Evolutionary conservation across 129 eudicot species (phyloP).

Genomic region (Flaveria trinervia): DNA sequence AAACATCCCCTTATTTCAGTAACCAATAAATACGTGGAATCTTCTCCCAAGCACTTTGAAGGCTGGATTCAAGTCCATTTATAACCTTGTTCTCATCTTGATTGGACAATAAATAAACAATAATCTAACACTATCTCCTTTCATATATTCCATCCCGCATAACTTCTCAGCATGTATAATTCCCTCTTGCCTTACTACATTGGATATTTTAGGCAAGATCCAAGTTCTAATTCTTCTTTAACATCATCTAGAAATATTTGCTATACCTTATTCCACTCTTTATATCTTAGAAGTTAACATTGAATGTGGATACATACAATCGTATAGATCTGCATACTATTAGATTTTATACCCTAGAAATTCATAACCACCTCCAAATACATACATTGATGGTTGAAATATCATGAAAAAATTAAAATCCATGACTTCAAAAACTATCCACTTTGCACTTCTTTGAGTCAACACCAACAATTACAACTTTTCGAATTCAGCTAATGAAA

Average conservation of each 20-base stretch:
- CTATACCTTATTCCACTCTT: slow-evolving; percentile 13
- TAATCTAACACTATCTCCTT: slow-evolving; percentile 3
- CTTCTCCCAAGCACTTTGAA: slow-evolving; percentile 23
- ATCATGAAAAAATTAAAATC: slow-evolving; percentile 8
- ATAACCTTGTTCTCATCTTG: slow-evolving; percentile 17
- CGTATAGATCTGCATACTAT: slow-evolving; percentile 12
- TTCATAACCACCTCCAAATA: slow-evolving; percentile 15
- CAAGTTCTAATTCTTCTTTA: slow-evolving; percentile 16
- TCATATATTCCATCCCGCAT: background rate
- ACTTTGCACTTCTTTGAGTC: slow-evolving; percentile 18
- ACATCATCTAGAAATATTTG: slow-evolving; percentile 6
- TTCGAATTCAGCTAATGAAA: slow-evolving; percentile 2
- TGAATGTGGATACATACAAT: slow-evolving; percentile 24
- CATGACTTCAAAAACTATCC: slow-evolving; percentile 10
- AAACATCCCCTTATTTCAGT: slow-evolving; percentile 12
- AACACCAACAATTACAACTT: slow-evolving; percentile 12
- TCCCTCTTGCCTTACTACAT: slow-evolving; percentile 19
- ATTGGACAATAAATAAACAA: background rate
- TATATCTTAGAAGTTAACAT: slow-evolving; percentile 20
- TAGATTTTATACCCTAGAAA: slow-evolving; percentile 24
- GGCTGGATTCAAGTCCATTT: slow-evolving; percentile 12
- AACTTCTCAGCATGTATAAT: slow-evolving; percentile 21
- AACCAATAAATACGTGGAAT: slow-evolving; percentile 3
- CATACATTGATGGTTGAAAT: background rate
- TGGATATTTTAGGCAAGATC: slow-evolving; percentile 24